phyloP scores from a whole-genome alignment of 805 yeast genomes.

The Barnettozyma vustinii region DNA sequence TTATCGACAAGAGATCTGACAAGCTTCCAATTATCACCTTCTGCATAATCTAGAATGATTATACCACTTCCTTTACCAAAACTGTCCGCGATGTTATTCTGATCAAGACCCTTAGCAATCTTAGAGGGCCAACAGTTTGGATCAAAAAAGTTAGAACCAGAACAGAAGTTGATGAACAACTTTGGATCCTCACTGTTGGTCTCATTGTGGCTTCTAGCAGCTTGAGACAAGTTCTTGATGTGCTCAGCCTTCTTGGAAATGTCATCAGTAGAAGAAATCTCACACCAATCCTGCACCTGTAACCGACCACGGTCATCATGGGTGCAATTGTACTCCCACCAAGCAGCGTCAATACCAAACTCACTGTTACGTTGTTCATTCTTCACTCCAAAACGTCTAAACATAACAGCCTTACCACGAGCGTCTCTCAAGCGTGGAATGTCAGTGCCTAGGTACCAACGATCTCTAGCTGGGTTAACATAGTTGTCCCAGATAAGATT shows the following conservation, averaged over 20 bases:
- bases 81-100: constrained; percentile 38
- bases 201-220: constrained; percentile 45
- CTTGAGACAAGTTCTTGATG: constrained; percentile 48
- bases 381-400: constrained; percentile 66
- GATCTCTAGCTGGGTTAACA: constrained; percentile 41
- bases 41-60: constrained; percentile 64
- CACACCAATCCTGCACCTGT: constrained; percentile 73
- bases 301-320: constrained; percentile 59
- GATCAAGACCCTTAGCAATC: constrained; percentile 48
- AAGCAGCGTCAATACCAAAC: constrained; percentile 63
- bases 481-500: constrained; percentile 55
- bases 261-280: constrained; percentile 46
- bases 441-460: constrained; percentile 53
- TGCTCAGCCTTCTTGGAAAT: constrained; percentile 51
- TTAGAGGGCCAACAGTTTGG: constrained; percentile 70
- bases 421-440: constrained; percentile 57
- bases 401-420: constrained; percentile 61
- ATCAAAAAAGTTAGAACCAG: constrained; percentile 69
- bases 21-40: constrained; percentile 54
- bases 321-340: constrained; percentile 62
- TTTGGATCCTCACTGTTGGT: constrained; percentile 43
- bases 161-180: constrained; percentile 64
- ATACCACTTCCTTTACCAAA: constrained; percentile 58
- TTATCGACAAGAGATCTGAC: constrained; percentile 45
- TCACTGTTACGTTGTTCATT: constrained; percentile 36